A percentile compares a stretch with the other conserved stretches of the same genome.
Evolutionary conservation across 2,329 filamentous ascomycete genomes (phyloP).

Genomic region (Fusarium chaquense): DNA sequence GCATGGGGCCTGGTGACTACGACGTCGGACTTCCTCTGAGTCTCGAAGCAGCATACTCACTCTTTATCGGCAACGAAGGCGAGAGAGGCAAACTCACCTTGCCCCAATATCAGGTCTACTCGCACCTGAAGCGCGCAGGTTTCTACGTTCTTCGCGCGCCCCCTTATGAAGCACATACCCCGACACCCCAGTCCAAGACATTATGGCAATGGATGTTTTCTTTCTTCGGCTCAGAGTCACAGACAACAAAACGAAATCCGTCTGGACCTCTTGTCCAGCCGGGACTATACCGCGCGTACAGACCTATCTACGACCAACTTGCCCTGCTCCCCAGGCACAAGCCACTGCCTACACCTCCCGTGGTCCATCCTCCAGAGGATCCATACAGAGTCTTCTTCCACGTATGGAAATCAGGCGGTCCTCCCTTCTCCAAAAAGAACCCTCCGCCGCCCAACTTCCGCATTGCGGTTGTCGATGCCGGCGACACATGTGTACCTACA

Average conservation of each 20-base stretch:
- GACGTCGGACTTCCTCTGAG: conserved; percentile 84
- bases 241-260: conserved; percentile 48
- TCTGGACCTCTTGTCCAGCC: conserved; percentile 71
- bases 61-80: conserved; percentile 79
- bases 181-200: conserved; percentile 39
- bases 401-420: conserved; percentile 77
- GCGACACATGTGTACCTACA: conserved; percentile 77
- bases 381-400: conserved; percentile 83
- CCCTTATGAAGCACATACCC: conserved; percentile 39
- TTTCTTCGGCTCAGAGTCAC: conserved; percentile 53
- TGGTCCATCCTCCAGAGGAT: conserved; percentile 50
- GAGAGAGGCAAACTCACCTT: conserved; percentile 72
- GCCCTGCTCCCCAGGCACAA: conserved; percentile 79
- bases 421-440: conserved; percentile 80
- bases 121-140: conserved; percentile 83
- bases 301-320: conserved; percentile 80
- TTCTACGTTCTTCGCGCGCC: conserved; percentile 83
- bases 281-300: conserved; percentile 74
- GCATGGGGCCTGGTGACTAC: conserved; percentile 57
- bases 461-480: conserved; percentile 83
- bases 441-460: conserved; percentile 86
- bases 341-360: conserved; percentile 55
- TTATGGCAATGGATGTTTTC: conserved; percentile 68
- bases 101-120: conserved; percentile 89
- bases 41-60: conserved; percentile 88